phyloP scores from a whole-genome alignment of 306 rosid species.

The Sicyos edulis region DNA sequence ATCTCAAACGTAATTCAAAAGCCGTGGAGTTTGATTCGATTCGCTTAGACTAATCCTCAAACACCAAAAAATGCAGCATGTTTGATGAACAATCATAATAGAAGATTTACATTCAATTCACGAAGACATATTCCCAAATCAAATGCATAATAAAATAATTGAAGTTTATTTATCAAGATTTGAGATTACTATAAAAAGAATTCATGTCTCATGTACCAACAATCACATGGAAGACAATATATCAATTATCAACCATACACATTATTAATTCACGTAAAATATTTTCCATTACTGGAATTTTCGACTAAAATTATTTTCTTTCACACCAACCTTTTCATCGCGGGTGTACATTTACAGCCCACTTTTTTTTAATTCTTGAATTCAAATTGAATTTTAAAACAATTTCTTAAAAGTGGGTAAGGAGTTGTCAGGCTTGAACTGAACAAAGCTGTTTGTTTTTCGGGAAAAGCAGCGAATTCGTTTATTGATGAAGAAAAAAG shows the following conservation, averaged over 20 bases:
- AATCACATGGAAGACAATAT: not conserved
- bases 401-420: not conserved
- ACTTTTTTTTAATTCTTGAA: no score
- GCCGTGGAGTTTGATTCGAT: not conserved
- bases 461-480: not conserved
- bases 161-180: not conserved
- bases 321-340: not conserved
- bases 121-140: not conserved
- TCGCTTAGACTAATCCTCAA: not conserved
- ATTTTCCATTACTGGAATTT: not conserved
- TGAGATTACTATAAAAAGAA: not conserved
- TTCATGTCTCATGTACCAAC: not conserved
- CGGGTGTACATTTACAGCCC: not conserved
- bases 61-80: not conserved
- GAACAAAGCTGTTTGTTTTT: conserved; percentile 21
- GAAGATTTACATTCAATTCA: not conserved
- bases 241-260: not conserved
- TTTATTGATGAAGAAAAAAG: not conserved
- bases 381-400: not conserved
- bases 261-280: conserved; percentile 1
- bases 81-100: not conserved
- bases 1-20: not conserved
- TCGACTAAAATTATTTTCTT: not conserved
- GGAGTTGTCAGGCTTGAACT: not conserved
- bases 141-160: not conserved